These are phyloP conservation scores for Fibroporia radiculosa DNA, from an alignment of 768 basidiomycete genomes.

Conservation along the genomic window DNA sequence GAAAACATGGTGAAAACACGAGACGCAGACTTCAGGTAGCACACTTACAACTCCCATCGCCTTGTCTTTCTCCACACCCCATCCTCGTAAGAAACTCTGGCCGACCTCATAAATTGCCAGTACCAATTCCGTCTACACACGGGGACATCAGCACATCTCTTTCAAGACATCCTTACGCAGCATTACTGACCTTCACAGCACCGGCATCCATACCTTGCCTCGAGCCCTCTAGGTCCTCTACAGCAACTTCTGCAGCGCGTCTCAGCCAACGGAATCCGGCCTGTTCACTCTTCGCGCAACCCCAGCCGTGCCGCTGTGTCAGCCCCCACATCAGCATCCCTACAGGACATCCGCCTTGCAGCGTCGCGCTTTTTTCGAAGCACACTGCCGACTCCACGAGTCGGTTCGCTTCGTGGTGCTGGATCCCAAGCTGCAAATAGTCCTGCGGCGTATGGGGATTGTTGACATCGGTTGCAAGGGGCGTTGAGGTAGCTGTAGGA, in stretches of 20 bases:
- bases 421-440: constrained; percentile 69
- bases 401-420: constrained; percentile 68
- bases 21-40: background rate
- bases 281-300: constrained; percentile 71
- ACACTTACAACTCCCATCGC: constrained; percentile 78
- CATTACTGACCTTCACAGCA: constrained; percentile 41
- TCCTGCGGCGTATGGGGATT: constrained; percentile 45
- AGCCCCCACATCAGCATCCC: constrained; percentile 95
- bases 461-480: background rate
- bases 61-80: constrained; percentile 83
- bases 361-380: constrained; percentile 71
- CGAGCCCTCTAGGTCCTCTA: constrained; percentile 64
- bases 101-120: constrained; percentile 90
- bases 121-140: constrained; percentile 62
- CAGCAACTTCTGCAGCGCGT: constrained; percentile 74
- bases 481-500: constrained; percentile 1
- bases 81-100: constrained; percentile 88
- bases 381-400: constrained; percentile 59
- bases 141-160: background rate
- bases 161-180: background rate
- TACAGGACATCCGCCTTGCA: constrained; percentile 72
- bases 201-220: constrained; percentile 44
- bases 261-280: constrained; percentile 77
- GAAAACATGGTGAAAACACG: background rate
- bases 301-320: constrained; percentile 83